These are phyloP conservation scores for Cyclotella sp. DNA, from an alignment of 108 stramenopile genomes.

Conservation along the genomic window DNA sequence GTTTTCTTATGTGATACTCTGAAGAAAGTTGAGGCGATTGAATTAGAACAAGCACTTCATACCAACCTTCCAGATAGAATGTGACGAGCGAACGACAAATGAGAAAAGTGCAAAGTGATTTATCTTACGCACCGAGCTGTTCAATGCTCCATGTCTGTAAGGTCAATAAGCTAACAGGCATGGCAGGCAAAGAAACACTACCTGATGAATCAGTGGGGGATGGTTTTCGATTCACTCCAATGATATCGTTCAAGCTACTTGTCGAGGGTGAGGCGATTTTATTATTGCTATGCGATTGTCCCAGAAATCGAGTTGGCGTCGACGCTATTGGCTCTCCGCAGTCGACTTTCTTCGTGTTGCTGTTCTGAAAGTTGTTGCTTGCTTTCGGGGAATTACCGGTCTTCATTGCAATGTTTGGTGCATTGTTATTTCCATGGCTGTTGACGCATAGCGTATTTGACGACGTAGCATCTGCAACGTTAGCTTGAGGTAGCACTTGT, in stretches of 20 bases:
- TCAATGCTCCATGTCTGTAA: background rate
- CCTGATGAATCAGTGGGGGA: background rate
- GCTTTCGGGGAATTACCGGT: too few relatives aligned
- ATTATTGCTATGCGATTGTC: too few relatives aligned
- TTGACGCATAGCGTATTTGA: too few relatives aligned
- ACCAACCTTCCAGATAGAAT: background rate
- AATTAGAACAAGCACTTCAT: background rate
- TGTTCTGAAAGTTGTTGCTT: too few relatives aligned
- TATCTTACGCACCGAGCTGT: conserved; percentile 5
- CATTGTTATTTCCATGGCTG: too few relatives aligned
- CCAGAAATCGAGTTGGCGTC: too few relatives aligned
- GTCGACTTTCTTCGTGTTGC: too few relatives aligned
- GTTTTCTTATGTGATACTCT: conserved; percentile 66
- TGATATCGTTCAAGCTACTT: background rate
- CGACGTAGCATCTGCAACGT: too few relatives aligned
- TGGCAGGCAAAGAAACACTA: background rate
- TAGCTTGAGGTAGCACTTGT: too few relatives aligned
- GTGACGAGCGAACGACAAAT: background rate
- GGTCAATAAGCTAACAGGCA: background rate
- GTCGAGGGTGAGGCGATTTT: background rate
- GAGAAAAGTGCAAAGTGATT: background rate
- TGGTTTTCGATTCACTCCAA: background rate
- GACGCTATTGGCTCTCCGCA: too few relatives aligned
- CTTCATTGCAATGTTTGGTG: too few relatives aligned
- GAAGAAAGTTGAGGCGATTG: background rate